phyloP scores from a whole-genome alignment of 805 yeast species.

The Schwanniomyces occidentalis region DNA sequence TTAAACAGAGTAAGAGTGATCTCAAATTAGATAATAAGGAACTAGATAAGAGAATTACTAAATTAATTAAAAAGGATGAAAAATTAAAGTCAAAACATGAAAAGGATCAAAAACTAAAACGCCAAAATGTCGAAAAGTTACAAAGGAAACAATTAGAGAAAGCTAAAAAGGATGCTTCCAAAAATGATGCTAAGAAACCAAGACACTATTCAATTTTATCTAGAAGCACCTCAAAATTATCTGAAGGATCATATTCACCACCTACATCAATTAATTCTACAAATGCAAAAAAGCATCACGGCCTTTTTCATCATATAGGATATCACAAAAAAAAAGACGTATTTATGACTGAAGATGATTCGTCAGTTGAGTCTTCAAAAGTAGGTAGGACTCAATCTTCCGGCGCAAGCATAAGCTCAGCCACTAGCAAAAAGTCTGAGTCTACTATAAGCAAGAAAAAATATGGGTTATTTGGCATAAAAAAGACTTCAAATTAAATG shows the following conservation, averaged over 20 bases:
- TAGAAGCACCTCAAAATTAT: no score
- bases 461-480: no score
- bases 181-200: no score
- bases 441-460: no score
- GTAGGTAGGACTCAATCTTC: constrained; percentile 15
- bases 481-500: no score
- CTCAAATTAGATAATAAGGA: constrained; percentile 24
- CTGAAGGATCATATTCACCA: no score
- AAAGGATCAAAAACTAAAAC: constrained; percentile 9
- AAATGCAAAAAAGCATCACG: constrained; percentile 14
- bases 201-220: no score
- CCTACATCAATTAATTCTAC: constrained; percentile 6
- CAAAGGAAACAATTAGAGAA: constrained; percentile 1
- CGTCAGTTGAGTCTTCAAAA: constrained; percentile 7
- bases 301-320: constrained; percentile 20
- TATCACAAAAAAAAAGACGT: constrained; percentile 12
- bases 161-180: constrained; percentile 3
- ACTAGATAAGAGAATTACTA: constrained; percentile 33
- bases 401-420: constrained; percentile 18
- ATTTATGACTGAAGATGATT: constrained; percentile 9
- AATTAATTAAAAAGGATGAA: constrained; percentile 32
- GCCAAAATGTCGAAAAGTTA: constrained; percentile 1
- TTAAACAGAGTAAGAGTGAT: constrained; percentile 25
- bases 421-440: constrained; percentile 19
- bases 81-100: constrained; percentile 15